Evolutionary conservation across 192 early-diverging fungal genomes (phyloP).

Genomic region (Coemansia aciculifera): DNA sequence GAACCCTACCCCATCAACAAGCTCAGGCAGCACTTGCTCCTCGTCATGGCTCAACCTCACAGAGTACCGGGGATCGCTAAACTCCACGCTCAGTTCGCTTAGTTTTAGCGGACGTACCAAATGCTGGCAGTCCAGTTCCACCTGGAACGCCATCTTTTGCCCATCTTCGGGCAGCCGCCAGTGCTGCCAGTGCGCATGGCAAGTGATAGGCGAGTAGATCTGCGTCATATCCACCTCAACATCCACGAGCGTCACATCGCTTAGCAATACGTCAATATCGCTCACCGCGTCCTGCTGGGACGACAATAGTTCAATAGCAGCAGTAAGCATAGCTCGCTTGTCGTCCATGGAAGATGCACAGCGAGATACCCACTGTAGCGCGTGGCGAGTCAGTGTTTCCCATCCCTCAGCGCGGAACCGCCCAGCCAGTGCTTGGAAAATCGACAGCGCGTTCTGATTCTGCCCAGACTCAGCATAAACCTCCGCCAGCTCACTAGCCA

Average conservation of each 20-base stretch:
- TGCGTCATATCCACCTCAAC: conserved; percentile 31
- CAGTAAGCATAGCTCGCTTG: not conserved
- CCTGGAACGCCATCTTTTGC: conserved; percentile 31
- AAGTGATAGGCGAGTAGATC: conserved; percentile 37
- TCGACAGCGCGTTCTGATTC: conserved; percentile 3
- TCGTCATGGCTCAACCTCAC: not conserved
- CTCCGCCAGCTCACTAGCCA: conserved; percentile 34
- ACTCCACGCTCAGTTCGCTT: conserved; percentile 23
- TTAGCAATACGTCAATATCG: not conserved
- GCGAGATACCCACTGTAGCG: conserved; percentile 21
- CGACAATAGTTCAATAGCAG: conserved; percentile 32
- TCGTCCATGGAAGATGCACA: conserved; percentile 12
- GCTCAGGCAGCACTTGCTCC: too few relatives aligned
- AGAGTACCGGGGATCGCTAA: conserved; percentile 20
- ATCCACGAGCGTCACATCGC: not conserved
- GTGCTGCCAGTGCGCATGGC: conserved; percentile 49
- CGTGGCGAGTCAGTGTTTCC: conserved; percentile 24
- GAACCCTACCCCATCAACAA: not conserved
- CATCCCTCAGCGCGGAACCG: conserved; percentile 36
- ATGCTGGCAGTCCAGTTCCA: conserved; percentile 21
- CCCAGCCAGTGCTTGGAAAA: conserved; percentile 19
- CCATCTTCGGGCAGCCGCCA: conserved; percentile 7
- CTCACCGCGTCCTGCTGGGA: not conserved
- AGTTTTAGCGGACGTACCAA: conserved; percentile 15
- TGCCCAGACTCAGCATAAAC: not conserved